Conservation (phyloP, 495 filamentous ascomycete genomes). For the Peziza echinospora region DNA sequence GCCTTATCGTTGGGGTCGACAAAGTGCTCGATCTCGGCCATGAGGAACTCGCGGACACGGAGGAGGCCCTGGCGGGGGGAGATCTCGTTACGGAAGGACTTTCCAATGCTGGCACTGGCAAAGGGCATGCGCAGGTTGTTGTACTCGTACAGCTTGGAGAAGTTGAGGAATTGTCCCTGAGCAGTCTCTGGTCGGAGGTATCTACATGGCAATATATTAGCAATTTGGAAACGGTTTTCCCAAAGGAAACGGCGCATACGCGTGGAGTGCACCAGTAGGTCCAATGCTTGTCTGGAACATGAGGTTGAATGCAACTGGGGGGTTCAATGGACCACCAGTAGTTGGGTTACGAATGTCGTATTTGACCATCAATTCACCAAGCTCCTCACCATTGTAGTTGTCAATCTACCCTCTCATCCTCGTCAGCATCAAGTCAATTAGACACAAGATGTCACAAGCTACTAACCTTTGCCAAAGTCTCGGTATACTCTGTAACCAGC, state of each 20-base stretch:
- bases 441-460: too few relatives aligned
- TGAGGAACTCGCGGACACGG: conserved; percentile 58
- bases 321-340: conserved; percentile 34
- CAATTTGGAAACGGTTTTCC: not conserved
- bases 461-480: conserved; percentile 38
- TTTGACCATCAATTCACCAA: conserved; percentile 48
- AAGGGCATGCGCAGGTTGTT: conserved; percentile 56
- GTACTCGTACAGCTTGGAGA: conserved; percentile 55
- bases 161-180: conserved; percentile 57
- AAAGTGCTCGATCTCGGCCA: conserved; percentile 69
- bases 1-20: conserved; percentile 57
- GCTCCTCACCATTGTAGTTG: conserved; percentile 50
- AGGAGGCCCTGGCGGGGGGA: conserved; percentile 52
- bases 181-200: conserved; percentile 56
- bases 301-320: conserved; percentile 52
- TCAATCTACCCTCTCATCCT: conserved; percentile 32
- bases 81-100: conserved; percentile 64
- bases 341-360: conserved; percentile 46
- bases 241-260: too few relatives aligned
- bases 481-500: conserved; percentile 48
- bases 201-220: not conserved
- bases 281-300: conserved; percentile 63
- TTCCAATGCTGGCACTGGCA: conserved; percentile 55
- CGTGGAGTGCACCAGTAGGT: conserved; percentile 34
- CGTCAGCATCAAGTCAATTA: not conserved